These are phyloP conservation scores for Nakazawaea holstii DNA, from an alignment of 805 yeast genomes.

Conservation along the genomic window DNA sequence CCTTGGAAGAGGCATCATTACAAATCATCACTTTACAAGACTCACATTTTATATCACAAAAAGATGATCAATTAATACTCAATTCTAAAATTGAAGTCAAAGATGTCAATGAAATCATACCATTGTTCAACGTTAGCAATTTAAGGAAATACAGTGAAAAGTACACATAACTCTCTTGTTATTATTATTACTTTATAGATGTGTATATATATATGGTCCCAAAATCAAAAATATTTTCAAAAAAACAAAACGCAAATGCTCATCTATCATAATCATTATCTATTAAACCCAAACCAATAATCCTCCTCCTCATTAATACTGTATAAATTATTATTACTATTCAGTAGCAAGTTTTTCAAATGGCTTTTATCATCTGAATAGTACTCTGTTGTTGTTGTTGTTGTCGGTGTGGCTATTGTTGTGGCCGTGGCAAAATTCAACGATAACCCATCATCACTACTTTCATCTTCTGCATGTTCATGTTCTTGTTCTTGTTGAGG, in stretches of 20 bases:
- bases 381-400: background rate
- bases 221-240: too few species aligned
- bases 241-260: background rate
- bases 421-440: conserved; percentile 3
- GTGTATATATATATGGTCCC: too few species aligned
- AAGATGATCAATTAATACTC: background rate
- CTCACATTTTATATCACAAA: background rate
- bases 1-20: conserved; percentile 1
- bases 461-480: background rate
- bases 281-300: conserved; percentile 12
- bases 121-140: conserved; percentile 46
- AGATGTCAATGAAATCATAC: conserved; percentile 36
- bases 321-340: conserved; percentile 2
- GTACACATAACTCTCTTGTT: conserved; percentile 1
- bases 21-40: background rate
- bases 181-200: background rate
- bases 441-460: conserved; percentile 1
- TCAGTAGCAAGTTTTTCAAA: conserved; percentile 1
- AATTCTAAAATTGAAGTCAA: conserved; percentile 13
- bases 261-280: background rate
- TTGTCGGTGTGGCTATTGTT: background rate
- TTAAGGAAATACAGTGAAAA: conserved; percentile 59
- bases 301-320: conserved; percentile 8
- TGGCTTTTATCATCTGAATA: background rate
- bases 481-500: background rate